Percentiles rank a stretch among this genome's conserved stretches.
Conservation (phyloP, 768 basidiomycete species). For the Boletellus sp. region DNA sequence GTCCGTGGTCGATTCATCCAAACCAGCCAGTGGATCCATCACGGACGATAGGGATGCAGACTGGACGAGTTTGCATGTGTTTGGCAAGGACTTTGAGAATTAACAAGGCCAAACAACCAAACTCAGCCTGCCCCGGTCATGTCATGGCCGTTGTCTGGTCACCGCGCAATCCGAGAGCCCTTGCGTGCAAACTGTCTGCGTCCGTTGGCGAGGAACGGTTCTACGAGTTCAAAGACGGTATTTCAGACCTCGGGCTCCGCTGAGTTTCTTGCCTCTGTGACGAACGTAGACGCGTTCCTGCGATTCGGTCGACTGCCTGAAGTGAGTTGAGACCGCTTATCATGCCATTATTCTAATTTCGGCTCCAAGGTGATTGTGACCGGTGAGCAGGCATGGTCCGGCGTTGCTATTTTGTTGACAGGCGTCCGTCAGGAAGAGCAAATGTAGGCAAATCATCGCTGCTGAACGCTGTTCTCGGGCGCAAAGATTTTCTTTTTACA, state of each 20-base stretch:
- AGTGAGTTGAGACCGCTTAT: slow-evolving; percentile 16
- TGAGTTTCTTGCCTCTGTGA: slow-evolving; percentile 27
- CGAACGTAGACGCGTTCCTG: slow-evolving; percentile 15
- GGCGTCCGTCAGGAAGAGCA: slow-evolving; percentile 53
- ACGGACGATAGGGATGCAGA: no score
- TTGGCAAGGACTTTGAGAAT: slow-evolving; percentile 22
- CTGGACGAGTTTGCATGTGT: slow-evolving; percentile 21
- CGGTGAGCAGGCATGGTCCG: slow-evolving; percentile 12
- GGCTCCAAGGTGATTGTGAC: slow-evolving; percentile 24
- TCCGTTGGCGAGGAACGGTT: slow-evolving; percentile 7
- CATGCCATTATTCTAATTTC: neutral
- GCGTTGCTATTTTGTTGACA: neutral
- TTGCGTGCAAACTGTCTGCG: neutral
- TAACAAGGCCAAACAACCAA: slow-evolving; percentile 23
- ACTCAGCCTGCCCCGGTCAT: no score
- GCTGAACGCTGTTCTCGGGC: slow-evolving; percentile 62
- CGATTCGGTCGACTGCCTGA: slow-evolving; percentile 23
- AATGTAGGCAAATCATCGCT: slow-evolving; percentile 77
- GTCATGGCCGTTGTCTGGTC: slow-evolving; percentile 9
- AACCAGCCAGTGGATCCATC: slow-evolving; percentile 21
- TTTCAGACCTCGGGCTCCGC: slow-evolving; percentile 26
- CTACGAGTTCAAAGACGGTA: slow-evolving; percentile 10
- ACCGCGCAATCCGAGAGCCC: neutral
- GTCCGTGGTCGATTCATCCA: slow-evolving; percentile 48
- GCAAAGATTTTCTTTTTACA: slow-evolving; percentile 53